Evolutionary conservation across 2,329 filamentous ascomycete genomes (phyloP).

Genomic region (Coniochaeta pulveracea): DNA sequence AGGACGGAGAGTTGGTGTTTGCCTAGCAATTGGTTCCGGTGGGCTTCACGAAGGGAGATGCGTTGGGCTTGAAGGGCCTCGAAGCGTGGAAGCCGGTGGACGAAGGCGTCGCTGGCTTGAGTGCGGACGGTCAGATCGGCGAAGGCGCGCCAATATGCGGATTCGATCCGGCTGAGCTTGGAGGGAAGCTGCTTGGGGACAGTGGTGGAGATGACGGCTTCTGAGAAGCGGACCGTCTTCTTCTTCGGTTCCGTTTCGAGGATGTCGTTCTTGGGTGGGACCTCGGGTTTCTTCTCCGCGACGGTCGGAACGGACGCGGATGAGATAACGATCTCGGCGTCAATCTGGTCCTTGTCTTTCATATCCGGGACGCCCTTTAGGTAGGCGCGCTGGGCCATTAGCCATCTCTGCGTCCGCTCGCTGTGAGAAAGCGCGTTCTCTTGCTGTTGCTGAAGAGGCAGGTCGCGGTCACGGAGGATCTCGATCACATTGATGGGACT

Average conservation of each 20-base stretch:
- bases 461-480: conserved; percentile 60
- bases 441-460: conserved; percentile 59
- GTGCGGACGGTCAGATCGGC: conserved; percentile 59
- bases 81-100: conserved; percentile 74
- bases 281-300: conserved; percentile 24
- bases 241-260: conserved; percentile 30
- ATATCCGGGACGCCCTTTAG: conserved; percentile 55
- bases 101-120: conserved; percentile 63
- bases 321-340: conserved; percentile 20
- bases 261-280: conserved; percentile 11
- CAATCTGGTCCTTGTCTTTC: conserved; percentile 25
- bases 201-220: conserved; percentile 31
- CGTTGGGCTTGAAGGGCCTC: conserved; percentile 81
- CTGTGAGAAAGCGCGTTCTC: conserved; percentile 61
- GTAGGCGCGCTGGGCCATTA: conserved; percentile 71
- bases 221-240: conserved; percentile 68
- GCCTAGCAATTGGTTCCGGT: conserved; percentile 73
- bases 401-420: conserved; percentile 78
- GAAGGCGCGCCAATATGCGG: conserved; percentile 83
- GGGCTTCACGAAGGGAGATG: conserved; percentile 58
- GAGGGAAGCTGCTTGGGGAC: conserved; percentile 39
- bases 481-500: conserved; percentile 43
- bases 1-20: conserved; percentile 69
- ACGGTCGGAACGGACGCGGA: conserved; percentile 10
- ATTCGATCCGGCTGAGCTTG: conserved; percentile 48